These are phyloP conservation scores for Saturnispora bothae DNA, from an alignment of 805 yeast species.

Conservation along the genomic window DNA sequence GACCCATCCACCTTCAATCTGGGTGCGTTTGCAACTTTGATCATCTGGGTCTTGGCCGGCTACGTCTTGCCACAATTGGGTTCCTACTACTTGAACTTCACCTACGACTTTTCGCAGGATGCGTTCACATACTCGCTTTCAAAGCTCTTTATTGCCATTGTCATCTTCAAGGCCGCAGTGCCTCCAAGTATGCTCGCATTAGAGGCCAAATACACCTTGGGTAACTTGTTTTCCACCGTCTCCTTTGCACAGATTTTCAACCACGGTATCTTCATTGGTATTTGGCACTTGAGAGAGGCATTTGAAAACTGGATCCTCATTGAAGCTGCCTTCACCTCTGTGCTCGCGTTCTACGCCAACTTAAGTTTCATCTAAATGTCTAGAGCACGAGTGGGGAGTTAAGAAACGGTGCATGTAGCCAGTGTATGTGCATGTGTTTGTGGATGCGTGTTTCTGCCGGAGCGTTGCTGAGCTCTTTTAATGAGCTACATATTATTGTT, in stretches of 20 bases:
- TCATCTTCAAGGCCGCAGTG: slow-evolving; percentile 25
- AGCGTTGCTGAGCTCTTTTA: background rate
- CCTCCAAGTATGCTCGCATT: slow-evolving; percentile 18
- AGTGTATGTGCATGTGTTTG: too few species aligned
- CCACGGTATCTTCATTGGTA: slow-evolving; percentile 24
- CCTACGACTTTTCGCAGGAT: slow-evolving; percentile 43
- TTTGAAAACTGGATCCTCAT: slow-evolving; percentile 41
- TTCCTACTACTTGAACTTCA: slow-evolving; percentile 45
- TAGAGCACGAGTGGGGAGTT: too few species aligned
- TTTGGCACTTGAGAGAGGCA: slow-evolving; percentile 29
- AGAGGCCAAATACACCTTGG: slow-evolving; percentile 25
- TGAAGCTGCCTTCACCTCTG: slow-evolving; percentile 35
- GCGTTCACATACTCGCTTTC: slow-evolving; percentile 40
- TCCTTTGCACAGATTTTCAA: slow-evolving; percentile 10
- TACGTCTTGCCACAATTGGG: slow-evolving; percentile 31
- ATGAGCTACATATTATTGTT: background rate
- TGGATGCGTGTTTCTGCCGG: too few species aligned
- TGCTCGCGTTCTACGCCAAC: slow-evolving; percentile 40
- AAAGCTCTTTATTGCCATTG: slow-evolving; percentile 32
- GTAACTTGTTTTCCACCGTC: slow-evolving; percentile 14
- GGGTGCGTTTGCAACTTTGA: slow-evolving; percentile 25
- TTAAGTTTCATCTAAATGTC: slow-evolving; percentile 23
- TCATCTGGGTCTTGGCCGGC: slow-evolving; percentile 33
- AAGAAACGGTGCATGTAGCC: too few species aligned
- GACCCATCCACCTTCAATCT: slow-evolving; percentile 29